phyloP scores from a whole-genome alignment of 345 rosid species.

The Turnera subulata region DNA sequence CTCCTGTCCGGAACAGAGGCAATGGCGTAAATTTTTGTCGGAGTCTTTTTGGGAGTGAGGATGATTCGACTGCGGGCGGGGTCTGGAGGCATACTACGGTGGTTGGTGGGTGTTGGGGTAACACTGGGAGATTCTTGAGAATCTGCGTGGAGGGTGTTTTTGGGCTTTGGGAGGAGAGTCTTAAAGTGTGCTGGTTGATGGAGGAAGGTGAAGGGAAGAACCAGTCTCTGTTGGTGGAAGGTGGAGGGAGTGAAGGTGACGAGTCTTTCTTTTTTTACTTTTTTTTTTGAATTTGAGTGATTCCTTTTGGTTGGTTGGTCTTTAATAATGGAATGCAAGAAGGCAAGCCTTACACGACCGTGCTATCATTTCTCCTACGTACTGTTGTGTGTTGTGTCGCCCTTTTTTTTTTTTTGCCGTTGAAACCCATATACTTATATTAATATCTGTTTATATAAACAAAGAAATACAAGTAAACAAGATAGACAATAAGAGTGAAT shows the following conservation, averaged over 20 bases:
- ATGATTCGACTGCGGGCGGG: conserved; percentile 39
- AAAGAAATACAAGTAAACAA: too few relatives aligned
- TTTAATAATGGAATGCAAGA: too few relatives aligned
- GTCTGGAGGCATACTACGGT: conserved; percentile 19
- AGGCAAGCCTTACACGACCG: too few relatives aligned
- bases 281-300: too few relatives aligned
- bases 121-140: conserved; percentile 34
- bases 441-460: too few relatives aligned
- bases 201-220: conserved; percentile 60
- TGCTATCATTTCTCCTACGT: too few relatives aligned
- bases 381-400: too few relatives aligned
- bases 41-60: conserved; percentile 5
- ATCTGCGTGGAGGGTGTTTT: conserved; percentile 36
- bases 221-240: conserved; percentile 47
- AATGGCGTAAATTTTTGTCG: conserved; percentile 10
- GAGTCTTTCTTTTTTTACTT: too few relatives aligned
- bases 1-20: conserved; percentile 15
- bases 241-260: conserved; percentile 17
- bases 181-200: conserved; percentile 33
- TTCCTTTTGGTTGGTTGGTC: too few relatives aligned
- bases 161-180: conserved; percentile 16
- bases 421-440: too few relatives aligned
- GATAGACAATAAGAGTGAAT: too few relatives aligned
- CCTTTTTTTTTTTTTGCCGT: too few relatives aligned
- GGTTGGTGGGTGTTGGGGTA: conserved; percentile 19